These are phyloP conservation scores for Monosporascus sp. DNA, from an alignment of 2,329 filamentous ascomycete genomes.

Conservation along the genomic window DNA sequence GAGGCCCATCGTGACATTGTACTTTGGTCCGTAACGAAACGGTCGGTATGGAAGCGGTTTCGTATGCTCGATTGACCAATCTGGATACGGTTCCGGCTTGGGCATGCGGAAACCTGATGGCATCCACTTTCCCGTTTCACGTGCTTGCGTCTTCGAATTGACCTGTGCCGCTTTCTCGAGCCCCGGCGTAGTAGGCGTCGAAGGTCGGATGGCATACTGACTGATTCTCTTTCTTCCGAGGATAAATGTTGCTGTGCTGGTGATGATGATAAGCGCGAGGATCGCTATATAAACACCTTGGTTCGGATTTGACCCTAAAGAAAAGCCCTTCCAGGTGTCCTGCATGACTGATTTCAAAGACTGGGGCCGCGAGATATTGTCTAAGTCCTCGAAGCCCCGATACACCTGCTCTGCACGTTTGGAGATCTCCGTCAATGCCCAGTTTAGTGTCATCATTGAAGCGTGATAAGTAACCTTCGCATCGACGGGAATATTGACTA, in stretches of 20 bases:
- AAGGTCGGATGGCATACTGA: conserved; percentile 9
- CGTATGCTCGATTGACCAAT: conserved; percentile 64
- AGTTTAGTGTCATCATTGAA: not conserved
- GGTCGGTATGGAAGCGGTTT: conserved; percentile 73
- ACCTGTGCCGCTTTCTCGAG: conserved; percentile 19
- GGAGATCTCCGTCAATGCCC: not conserved
- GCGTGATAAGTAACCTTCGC: not conserved
- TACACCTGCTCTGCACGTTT: conserved; percentile 9
- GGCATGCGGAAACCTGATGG: conserved; percentile 23
- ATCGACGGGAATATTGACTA: not conserved
- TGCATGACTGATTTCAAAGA: not conserved
- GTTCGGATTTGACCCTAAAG: conserved; percentile 2
- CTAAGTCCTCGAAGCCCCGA: conserved; percentile 5
- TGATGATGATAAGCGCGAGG: conserved; percentile 12
- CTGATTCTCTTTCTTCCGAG: conserved; percentile 10
- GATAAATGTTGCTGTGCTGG: conserved; percentile 10
- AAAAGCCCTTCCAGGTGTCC: conserved; percentile 4
- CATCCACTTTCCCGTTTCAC: conserved; percentile 23
- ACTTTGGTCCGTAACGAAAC: conserved; percentile 72
- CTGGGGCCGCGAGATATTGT: conserved; percentile 9
- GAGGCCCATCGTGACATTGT: conserved; percentile 73
- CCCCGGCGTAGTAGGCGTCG: conserved; percentile 17
- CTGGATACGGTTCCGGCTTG: conserved; percentile 48
- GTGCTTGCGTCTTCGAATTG: conserved; percentile 6
- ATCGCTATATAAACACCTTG: conserved; percentile 8